Percentiles rank a stretch among this genome's conserved stretches.
These are phyloP conservation scores for Cytospora piceae DNA, from an alignment of 2,329 filamentous ascomycete genomes.

Conservation along the genomic window DNA sequence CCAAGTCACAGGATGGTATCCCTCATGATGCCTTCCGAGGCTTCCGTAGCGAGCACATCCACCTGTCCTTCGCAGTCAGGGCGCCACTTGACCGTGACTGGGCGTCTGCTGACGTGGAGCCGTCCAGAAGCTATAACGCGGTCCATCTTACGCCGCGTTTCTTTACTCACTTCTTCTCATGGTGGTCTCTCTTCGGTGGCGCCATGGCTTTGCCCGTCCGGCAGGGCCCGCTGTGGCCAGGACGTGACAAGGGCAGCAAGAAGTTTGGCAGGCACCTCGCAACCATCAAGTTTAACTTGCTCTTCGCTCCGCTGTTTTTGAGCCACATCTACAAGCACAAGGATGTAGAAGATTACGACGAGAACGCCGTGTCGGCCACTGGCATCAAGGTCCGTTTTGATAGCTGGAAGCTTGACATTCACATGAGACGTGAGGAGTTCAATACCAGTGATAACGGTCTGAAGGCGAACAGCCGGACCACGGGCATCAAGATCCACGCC, in stretches of 20 bases:
- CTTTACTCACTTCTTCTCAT: slow-evolving; percentile 97
- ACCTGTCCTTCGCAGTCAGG: slow-evolving; percentile 88
- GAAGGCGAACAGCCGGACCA: slow-evolving; percentile 79
- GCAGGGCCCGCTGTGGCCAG: slow-evolving; percentile 89
- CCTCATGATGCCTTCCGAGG: slow-evolving; percentile 91
- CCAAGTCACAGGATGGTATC: slow-evolving; percentile 57
- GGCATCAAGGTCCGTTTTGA: slow-evolving; percentile 96
- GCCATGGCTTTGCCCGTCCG: slow-evolving; percentile 93
- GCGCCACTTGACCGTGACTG: slow-evolving; percentile 88
- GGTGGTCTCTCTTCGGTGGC: slow-evolving; percentile 96
- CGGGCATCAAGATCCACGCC: slow-evolving; percentile 92
- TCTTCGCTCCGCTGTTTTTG: slow-evolving; percentile 89
- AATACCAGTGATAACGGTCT: slow-evolving; percentile 77
- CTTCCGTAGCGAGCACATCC: slow-evolving; percentile 97
- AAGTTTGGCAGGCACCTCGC: slow-evolving; percentile 96
- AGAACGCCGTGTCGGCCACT: slow-evolving; percentile 81
- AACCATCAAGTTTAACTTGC: slow-evolving; percentile 97
- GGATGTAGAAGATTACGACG: slow-evolving; percentile 82
- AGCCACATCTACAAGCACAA: slow-evolving; percentile 99
- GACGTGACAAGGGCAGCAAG: slow-evolving; percentile 94
- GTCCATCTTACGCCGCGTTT: slow-evolving; percentile 93
- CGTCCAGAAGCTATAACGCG: slow-evolving; percentile 92
- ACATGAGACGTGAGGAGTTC: slow-evolving; percentile 92
- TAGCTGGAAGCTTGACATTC: slow-evolving; percentile 95
- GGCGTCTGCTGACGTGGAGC: slow-evolving; percentile 73